Evolutionary conservation across 208 protist genomes (phyloP).

Genomic region (Wallacemonas sp.): DNA sequence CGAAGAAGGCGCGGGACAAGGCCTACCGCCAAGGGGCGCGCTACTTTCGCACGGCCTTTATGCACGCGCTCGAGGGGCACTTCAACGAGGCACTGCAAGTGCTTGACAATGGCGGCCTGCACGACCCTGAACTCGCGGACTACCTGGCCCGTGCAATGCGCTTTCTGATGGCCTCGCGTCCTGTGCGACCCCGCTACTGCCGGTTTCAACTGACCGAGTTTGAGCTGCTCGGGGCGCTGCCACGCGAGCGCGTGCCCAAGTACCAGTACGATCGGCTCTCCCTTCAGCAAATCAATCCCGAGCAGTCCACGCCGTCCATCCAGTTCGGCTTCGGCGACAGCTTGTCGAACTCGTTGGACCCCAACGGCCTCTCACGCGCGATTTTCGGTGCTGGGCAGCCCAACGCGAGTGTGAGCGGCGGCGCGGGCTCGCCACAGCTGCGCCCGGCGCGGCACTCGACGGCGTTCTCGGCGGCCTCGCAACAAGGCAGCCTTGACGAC

Average conservation of each 20-base stretch:
- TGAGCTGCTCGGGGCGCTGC: constrained; percentile 32
- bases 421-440: not conserved
- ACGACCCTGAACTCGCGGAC: constrained; percentile 26
- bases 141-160: constrained; percentile 7
- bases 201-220: constrained; percentile 49
- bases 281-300: constrained; percentile 17
- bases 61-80: constrained; percentile 19
- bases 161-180: constrained; percentile 17
- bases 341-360: constrained; percentile 7
- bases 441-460: not conserved
- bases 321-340: constrained; percentile 27
- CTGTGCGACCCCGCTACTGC: constrained; percentile 47
- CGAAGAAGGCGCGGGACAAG: constrained; percentile 10
- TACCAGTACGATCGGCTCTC: constrained; percentile 27
- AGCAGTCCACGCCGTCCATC: constrained; percentile 19
- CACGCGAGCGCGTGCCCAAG: constrained; percentile 1
- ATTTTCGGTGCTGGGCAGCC: not conserved
- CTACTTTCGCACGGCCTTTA: constrained; percentile 28
- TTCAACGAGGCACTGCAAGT: constrained; percentile 19
- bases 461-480: too few species aligned
- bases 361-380: constrained; percentile 7
- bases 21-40: constrained; percentile 2
- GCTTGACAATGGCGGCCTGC: constrained; percentile 11
- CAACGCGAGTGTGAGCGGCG: not conserved
- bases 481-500: too few species aligned